phyloP scores from a whole-genome alignment of 2,329 filamentous ascomycete genomes.

The Diaporthe sp. region DNA sequence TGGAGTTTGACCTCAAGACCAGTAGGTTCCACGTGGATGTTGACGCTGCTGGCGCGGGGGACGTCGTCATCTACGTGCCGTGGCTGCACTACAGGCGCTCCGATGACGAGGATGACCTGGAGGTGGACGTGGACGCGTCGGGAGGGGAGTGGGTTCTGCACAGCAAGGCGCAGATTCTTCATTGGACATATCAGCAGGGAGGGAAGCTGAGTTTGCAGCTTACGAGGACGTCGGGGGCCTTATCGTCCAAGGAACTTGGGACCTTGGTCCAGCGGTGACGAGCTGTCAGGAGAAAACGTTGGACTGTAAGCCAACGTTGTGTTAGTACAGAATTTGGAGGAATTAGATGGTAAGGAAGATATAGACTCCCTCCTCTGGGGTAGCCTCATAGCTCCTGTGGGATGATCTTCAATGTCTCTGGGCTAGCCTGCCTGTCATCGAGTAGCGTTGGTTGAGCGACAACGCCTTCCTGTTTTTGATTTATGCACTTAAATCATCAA shows the following conservation, averaged over 20 bases:
- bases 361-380: neutral
- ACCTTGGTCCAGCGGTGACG: conserved; percentile 8
- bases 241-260: conserved; percentile 14
- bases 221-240: neutral
- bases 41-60: neutral
- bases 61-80: conserved; percentile 2
- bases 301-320: no score
- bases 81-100: conserved; percentile 31
- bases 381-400: no score
- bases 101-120: conserved; percentile 12
- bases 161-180: neutral
- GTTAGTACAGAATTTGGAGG: neutral
- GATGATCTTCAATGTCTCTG: neutral
- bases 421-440: no score
- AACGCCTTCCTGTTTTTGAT: neutral
- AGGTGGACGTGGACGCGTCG: neutral
- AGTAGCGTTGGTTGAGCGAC: no score
- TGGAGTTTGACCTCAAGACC: conserved; percentile 25
- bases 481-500: no score
- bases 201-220: neutral
- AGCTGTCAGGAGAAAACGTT: neutral
- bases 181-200: neutral
- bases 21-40: conserved; percentile 9
- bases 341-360: neutral
- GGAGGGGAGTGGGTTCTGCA: neutral